Conservation (phyloP, 345 rosid genomes). For the Odontarrhena argentea region DNA sequence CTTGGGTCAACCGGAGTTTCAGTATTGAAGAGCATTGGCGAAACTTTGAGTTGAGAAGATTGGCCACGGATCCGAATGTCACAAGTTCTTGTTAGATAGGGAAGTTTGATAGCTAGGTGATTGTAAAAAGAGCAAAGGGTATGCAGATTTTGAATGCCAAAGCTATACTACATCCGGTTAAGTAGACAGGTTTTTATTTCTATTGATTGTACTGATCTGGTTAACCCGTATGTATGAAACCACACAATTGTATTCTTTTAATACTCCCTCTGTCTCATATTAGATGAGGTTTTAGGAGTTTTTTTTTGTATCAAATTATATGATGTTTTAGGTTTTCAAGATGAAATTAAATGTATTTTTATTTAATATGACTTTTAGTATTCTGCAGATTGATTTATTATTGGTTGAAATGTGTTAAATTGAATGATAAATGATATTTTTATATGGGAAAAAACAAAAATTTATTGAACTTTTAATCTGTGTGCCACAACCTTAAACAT, state of each 20-base stretch:
- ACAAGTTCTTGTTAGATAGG: not conserved
- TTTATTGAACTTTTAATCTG: too few species aligned
- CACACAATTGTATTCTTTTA: conserved; percentile 29
- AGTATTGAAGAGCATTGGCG: conserved; percentile 15
- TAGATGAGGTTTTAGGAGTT: too few species aligned
- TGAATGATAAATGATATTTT: too few species aligned
- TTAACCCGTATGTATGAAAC: conserved; percentile 11
- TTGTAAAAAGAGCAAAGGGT: conserved; percentile 25
- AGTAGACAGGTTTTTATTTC: not conserved
- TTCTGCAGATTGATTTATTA: too few species aligned
- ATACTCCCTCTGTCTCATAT: too few species aligned
- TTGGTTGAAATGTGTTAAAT: too few species aligned
- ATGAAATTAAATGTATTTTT: too few species aligned
- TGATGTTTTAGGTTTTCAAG: too few species aligned
- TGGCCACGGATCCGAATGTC: not conserved
- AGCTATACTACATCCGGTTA: not conserved
- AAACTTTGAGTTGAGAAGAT: conserved; percentile 3
- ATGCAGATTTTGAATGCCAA: conserved; percentile 15
- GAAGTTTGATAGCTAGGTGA: conserved; percentile 15
- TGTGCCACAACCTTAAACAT: too few species aligned
- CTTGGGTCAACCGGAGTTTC: conserved; percentile 1
- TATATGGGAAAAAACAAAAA: too few species aligned
- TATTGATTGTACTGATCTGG: not conserved
- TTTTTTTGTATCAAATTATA: too few species aligned
- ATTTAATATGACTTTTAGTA: too few species aligned